Base-by-base conservation (phyloP, 2,329 filamentous ascomycete genomes). In the Cladosporium sp. region DNA sequence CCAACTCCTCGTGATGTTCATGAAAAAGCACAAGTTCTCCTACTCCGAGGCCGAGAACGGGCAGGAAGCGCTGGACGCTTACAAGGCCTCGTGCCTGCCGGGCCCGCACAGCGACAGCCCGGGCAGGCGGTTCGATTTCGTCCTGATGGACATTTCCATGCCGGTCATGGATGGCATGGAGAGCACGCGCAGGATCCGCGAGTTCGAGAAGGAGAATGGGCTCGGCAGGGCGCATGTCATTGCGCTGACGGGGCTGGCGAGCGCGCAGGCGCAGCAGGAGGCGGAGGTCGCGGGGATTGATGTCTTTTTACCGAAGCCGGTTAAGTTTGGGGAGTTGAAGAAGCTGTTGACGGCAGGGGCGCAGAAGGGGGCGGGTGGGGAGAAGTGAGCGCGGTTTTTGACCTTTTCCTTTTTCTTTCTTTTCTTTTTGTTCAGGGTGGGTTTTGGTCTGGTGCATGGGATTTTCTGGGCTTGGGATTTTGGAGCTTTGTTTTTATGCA, bases 11-110 rank as follows among this genome's bases (percentile, higher is more conserved):
- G 53, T 52, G 5, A 59, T 54, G 43, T 59, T 55, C 38, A 50
- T 50, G 48, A 50, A 50, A 8, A 50, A 50, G 10, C 48, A 50
- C 40, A 43, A 43, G 11, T 50, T 18, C 31, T 35, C 40, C 2
- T 50, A 50, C 33, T 32, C 8, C 8, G 48, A 50, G 31, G 77
- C 76, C 1, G 64, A 63, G 16, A 71, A 79, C 56, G 77, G 77
- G 3, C 66, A 72, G 1, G 71, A 78, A 59, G 77, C 77, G 2
- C 70, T 79, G 0, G 65, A 75, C 7, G 65, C 64, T 28, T 75
- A 74, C 53, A 68, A 72, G 41, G 45, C 60, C 62, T 3, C 54
- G 59, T 2, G 64, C 63, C 13, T 60, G 3, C 38, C 44, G 9
- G 48, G 48, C 4, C 48, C 48, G 11, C 19, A 43, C 16, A 43